Conservation (phyloP, 2,329 filamentous ascomycete genomes). For the Ophiocordyceps australis region DNA sequence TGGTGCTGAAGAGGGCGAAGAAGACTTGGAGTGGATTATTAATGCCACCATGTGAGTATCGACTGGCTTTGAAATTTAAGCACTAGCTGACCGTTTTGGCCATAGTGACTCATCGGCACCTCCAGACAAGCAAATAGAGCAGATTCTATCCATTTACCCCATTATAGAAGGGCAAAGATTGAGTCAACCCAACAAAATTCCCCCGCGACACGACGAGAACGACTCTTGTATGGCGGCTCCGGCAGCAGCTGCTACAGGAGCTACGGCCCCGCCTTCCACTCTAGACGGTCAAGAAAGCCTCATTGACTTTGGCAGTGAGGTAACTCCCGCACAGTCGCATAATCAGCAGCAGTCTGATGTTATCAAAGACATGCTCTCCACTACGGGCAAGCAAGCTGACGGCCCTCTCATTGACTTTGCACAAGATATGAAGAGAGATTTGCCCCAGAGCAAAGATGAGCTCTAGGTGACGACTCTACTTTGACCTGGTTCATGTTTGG, state of each 20-base stretch:
- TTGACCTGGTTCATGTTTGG: too few species aligned
- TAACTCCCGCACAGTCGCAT: too few species aligned
- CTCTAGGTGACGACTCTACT: too few species aligned
- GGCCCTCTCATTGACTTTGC: constrained; percentile 39
- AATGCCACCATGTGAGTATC: constrained; percentile 66
- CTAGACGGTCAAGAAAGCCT: constrained; percentile 18
- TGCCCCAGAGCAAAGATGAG: constrained; percentile 15
- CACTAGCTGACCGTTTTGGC: too few species aligned
- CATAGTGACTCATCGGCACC: constrained; percentile 24
- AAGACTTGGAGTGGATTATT: constrained; percentile 90
- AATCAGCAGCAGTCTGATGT: constrained; percentile 16
- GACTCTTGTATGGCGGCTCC: constrained; percentile 1
- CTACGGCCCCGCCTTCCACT: neutral
- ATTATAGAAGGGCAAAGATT: constrained; percentile 61
- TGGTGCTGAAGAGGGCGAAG: constrained; percentile 61
- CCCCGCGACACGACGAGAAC: constrained; percentile 15
- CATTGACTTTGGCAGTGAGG: constrained; percentile 35
- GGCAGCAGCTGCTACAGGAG: neutral
- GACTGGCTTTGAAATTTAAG: too few species aligned
- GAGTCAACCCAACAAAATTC: constrained; percentile 34
- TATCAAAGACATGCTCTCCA: constrained; percentile 23
- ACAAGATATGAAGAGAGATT: constrained; percentile 29
- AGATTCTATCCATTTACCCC: constrained; percentile 74
- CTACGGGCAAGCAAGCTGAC: constrained; percentile 26
- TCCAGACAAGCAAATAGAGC: constrained; percentile 53